Evolutionary conservation across 2,329 filamentous ascomycete species (phyloP).

Genomic region (Stachybotrys chlorohalonatus): DNA sequence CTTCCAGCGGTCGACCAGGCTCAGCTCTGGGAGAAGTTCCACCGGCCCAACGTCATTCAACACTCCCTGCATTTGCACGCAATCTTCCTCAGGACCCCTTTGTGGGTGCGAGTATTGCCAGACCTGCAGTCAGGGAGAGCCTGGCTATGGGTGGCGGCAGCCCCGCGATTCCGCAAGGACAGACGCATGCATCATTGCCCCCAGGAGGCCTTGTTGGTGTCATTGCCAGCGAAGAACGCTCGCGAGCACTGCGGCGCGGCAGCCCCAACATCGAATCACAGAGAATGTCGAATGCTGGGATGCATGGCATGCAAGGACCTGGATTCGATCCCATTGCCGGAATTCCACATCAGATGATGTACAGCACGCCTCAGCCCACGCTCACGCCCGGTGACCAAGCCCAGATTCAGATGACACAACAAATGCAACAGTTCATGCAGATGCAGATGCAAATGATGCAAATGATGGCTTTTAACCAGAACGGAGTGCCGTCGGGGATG

Average conservation of each 20-base stretch:
- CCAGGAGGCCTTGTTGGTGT: constrained; percentile 79
- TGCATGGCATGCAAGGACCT: constrained; percentile 25
- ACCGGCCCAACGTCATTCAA: constrained; percentile 23
- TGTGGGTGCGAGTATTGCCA: constrained; percentile 67
- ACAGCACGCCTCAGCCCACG: constrained; percentile 29
- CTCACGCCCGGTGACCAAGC: constrained; percentile 59
- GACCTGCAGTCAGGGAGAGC: constrained; percentile 63
- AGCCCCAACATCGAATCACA: constrained; percentile 59
- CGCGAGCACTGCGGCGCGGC: constrained; percentile 66
- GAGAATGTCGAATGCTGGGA: constrained; percentile 23
- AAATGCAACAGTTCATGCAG: constrained; percentile 83
- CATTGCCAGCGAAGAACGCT: constrained; percentile 77
- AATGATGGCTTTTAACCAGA: constrained; percentile 51
- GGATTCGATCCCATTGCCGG: constrained; percentile 38
- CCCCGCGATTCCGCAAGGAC: constrained; percentile 23
- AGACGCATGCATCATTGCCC: constrained; percentile 31
- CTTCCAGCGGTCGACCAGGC: constrained; percentile 40
- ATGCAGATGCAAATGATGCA: constrained; percentile 96
- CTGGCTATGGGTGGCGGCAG: constrained; percentile 57
- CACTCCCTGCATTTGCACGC: constrained; percentile 73
- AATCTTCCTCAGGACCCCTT: constrained; percentile 81
- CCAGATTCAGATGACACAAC: constrained; percentile 71
- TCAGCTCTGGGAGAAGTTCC: constrained; percentile 47
- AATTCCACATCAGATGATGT: constrained; percentile 36
- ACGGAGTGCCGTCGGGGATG: constrained; percentile 9